phyloP scores from a whole-genome alignment of 768 basidiomycete genomes.

The Lentinus tigrinus region DNA sequence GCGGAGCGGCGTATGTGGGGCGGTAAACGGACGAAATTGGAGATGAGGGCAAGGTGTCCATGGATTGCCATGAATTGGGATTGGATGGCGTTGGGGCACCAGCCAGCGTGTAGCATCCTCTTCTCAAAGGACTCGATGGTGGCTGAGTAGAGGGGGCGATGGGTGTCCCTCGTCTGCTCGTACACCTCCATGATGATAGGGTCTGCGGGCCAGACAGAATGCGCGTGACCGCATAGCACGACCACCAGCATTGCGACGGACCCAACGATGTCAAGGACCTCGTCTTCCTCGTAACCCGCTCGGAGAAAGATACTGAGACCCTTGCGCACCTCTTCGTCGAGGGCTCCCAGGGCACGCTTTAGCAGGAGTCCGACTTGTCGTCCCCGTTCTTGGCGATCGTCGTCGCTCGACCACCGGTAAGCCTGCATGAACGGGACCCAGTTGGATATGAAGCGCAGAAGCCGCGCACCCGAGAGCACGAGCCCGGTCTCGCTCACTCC shows the following conservation, averaged over 20 bases:
- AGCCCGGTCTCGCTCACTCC: neutral
- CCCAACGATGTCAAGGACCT: neutral
- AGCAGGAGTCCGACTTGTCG: neutral
- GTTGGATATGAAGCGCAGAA: neutral
- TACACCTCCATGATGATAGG: neutral
- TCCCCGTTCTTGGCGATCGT: neutral
- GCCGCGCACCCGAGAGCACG: neutral
- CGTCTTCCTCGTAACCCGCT: neutral
- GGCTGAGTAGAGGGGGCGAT: neutral
- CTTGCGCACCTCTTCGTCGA: neutral
- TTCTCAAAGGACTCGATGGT: neutral
- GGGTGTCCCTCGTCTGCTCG: neutral
- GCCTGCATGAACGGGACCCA: neutral
- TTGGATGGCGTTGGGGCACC: conserved; percentile 1
- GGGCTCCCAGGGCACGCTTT: neutral
- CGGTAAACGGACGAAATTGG: neutral
- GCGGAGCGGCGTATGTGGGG: neutral
- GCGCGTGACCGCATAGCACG: neutral
- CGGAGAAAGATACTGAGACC: neutral
- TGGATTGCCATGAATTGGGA: neutral
- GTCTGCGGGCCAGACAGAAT: neutral
- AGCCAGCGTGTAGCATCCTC: neutral
- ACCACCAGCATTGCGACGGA: neutral
- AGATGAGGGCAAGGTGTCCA: neutral
- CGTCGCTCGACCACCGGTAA: neutral